Base-by-base conservation (phyloP, 164 flowering plant genomes). In the Echeveria elegans region DNA sequence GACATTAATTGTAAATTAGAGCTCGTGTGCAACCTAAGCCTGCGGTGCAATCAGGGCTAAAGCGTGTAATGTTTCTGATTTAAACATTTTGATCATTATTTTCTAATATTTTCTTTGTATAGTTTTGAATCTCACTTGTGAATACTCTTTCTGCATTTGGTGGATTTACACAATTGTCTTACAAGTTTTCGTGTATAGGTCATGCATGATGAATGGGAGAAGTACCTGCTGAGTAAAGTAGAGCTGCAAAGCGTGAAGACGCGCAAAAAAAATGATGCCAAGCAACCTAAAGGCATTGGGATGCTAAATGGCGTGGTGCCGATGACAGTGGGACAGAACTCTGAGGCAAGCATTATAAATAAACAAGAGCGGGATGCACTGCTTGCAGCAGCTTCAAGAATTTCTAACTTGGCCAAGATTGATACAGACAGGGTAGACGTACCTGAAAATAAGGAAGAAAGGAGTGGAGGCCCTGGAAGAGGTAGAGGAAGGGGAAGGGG, bases 191-290 rank as follows among this genome's bases (percentile, higher is more conserved):
- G 69, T 67, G 6, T 74, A 66, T 65, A 94, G 99, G 97, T 88
- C 65, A 88, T 94, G 96, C 83, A 69, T n/a, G 87, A 86, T 71
- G 80, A 74, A 74, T 92, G 97, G 97, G 92, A 83, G 71, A 95
- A 88, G 64, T 95, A 95, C 73, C 77, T 92, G 80, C 77, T 83
- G 69, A 85, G 88, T 71, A 95, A 86, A 81, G 83, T 80, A 65
- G 87, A 88, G 77, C 72, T 92, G 76, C 86, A 89, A 53, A 79
- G 82, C 19, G 43, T 84, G 28, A 83, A 76, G 69, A 76, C 79
- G 70, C 83, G 77, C 24, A 75, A 70, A 16, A 84, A 82, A 71
- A 92, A 88, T 80, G 90, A 87, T 78, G 69, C 77, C 10, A 83
- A 82, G 71, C 82, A 77, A 16, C 87, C 89, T 43, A 90, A 86